Conservation (phyloP, 768 basidiomycete genomes). For the Amanita pallidorosea region DNA sequence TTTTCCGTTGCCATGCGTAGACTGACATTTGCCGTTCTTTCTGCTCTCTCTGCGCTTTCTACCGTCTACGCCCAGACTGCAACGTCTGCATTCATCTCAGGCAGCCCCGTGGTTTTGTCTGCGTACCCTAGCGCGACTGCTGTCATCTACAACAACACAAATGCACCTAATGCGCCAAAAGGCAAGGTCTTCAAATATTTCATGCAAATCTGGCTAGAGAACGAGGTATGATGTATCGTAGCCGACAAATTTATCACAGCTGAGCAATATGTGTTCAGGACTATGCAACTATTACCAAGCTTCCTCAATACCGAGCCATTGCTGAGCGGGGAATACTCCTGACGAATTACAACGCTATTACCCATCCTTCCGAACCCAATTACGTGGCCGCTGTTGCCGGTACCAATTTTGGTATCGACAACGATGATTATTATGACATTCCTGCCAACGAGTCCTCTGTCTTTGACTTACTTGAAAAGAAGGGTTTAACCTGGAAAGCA, state of each 20-base stretch:
- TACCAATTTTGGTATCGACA: slow-evolving; percentile 26
- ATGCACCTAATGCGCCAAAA: not conserved
- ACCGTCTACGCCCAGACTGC: not conserved
- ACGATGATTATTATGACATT: slow-evolving; percentile 28
- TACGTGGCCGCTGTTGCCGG: slow-evolving; percentile 40
- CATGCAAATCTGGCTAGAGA: slow-evolving; percentile 47
- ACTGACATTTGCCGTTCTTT: not conserved
- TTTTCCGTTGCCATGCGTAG: slow-evolving; percentile 14
- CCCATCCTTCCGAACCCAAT: slow-evolving; percentile 57
- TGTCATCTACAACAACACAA: slow-evolving; percentile 14
- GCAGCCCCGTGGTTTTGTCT: not conserved
- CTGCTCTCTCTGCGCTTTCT: not conserved
- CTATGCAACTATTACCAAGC: not conserved
- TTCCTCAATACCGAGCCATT: slow-evolving; percentile 18
- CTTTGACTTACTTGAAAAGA: slow-evolving; percentile 49
- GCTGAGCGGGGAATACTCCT: slow-evolving; percentile 39
- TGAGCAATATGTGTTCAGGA: not conserved
- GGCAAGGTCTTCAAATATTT: slow-evolving; percentile 21
- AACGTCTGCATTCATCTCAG: not conserved
- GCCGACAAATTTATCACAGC: slow-evolving; percentile 11
- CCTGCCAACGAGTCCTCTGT: slow-evolving; percentile 43
- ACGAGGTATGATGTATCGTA: slow-evolving; percentile 19
- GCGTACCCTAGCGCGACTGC: not conserved
- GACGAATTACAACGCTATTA: slow-evolving; percentile 35
- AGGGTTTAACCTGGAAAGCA: slow-evolving; percentile 48